Base-by-base conservation (phyloP, 768 basidiomycete species). In the Rhodotorula toruloides region DNA sequence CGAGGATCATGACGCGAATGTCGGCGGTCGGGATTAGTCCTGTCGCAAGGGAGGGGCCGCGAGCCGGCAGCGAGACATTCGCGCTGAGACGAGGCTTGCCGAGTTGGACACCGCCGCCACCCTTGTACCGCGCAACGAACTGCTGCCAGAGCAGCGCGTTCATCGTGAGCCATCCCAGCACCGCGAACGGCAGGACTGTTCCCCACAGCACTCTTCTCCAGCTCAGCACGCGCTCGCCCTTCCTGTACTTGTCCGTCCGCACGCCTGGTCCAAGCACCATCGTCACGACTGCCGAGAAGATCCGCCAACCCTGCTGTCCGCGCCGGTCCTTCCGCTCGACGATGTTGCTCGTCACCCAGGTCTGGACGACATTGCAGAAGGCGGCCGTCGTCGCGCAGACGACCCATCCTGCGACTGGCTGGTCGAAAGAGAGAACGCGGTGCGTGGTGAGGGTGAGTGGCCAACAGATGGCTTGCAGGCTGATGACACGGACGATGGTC, bases 331-430 rank as follows among this genome's bases (percentile, higher is more conserved):
- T 67, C 27, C 63, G 65, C 81, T 82, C 56, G 77, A 78, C 63
- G 34, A 98, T 83, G 76, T 98, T 98, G 75, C 87, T 88, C 46
- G 92, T 94, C 32, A 96, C 92, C 91, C 92, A 98, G 65, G 96
- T 86, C 79, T 96, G 90, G 60, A 97, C 83, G 71, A 86, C 84
- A 59, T 89, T 83, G 9, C 74, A 76, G 60, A 87, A 80, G 74
- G 87, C 89, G 0, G 94, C 96, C 52, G 89, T 90, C 19, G 87
- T 91, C 0, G 87, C 92, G 54, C 97, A 88, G 17, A 87, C 83
- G 7, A 90, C 87, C 94, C 94, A 98, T 56, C 85, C 87, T 9
- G 88, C 79, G n/a, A 90, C 85, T 0, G 91, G 90, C 14, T 91
- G 83, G 25, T 83, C 82, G 59, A 85, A 81, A 37, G 86, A 85